phyloP scores from a whole-genome alignment of 257 asterid genomes.

The Lithospermum erythrorhizon region DNA sequence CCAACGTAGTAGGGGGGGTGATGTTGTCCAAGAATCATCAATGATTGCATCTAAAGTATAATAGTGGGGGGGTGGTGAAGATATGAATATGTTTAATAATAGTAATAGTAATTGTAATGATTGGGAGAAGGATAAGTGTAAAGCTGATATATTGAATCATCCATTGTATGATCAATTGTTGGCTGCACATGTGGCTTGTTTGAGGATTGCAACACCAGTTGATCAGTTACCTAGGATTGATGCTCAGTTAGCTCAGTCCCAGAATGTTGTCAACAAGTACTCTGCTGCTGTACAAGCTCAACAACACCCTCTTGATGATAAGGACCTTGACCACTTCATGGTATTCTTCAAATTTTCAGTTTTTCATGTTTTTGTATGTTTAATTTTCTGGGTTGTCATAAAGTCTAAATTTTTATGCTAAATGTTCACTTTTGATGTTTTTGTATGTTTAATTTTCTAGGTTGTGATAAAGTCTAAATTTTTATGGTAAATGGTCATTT shows the following conservation, averaged over 20 bases:
- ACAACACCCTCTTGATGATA: constrained; percentile 45
- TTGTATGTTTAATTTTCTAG: background rate
- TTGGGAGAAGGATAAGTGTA: constrained; percentile 85
- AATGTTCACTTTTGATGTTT: no score
- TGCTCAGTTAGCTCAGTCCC: constrained; percentile 91
- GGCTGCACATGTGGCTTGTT: constrained; percentile 87
- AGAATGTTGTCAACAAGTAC: constrained; percentile 76
- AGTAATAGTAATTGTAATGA: constrained; percentile 7
- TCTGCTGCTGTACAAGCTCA: constrained; percentile 13
- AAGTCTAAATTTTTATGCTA: no score
- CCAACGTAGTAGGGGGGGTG: background rate
- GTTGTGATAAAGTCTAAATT: background rate
- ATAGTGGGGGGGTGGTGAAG: constrained; percentile 5
- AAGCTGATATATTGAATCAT: constrained; percentile 72
- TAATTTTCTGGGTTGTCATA: background rate
- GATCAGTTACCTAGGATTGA: constrained; percentile 97
- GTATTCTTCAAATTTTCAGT: constrained; percentile 16
- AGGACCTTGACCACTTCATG: constrained; percentile 96
- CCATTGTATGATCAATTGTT: constrained; percentile 78
- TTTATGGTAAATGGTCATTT: background rate
- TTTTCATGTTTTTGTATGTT: background rate
- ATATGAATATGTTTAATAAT: background rate
- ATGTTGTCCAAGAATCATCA: no score
- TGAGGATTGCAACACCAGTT: constrained; percentile 92
- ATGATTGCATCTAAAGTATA: no score